Evolutionary conservation across 768 basidiomycete genomes (phyloP).

Genomic region (Macrocybe gigantea): DNA sequence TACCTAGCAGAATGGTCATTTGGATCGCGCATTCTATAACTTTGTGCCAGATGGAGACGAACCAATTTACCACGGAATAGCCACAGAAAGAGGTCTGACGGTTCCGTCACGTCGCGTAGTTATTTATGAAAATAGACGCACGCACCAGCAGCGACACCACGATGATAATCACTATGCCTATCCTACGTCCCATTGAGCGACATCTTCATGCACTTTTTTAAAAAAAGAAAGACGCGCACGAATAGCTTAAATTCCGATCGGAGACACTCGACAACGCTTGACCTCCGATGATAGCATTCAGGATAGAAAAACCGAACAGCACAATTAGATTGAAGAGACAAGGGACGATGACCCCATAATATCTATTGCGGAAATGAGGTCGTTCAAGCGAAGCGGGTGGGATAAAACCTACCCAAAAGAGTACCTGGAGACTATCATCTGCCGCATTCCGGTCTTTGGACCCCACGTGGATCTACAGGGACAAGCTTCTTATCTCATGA

Average conservation of each 20-base stretch:
- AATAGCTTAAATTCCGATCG: constrained; percentile 35
- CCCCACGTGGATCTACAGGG: constrained; percentile 58
- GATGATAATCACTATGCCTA: constrained; percentile 79
- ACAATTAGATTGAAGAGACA: constrained; percentile 58
- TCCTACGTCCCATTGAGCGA: constrained; percentile 27
- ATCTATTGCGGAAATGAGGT: constrained; percentile 28
- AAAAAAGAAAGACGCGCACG: constrained; percentile 19
- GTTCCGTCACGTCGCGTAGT: too few species aligned
- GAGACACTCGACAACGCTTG: constrained; percentile 39
- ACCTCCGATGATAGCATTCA: constrained; percentile 71
- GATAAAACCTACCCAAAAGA: constrained; percentile 26
- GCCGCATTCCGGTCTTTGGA: constrained; percentile 78
- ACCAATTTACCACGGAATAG: constrained; percentile 42
- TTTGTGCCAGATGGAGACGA: neutral
- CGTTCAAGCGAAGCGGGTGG: neutral
- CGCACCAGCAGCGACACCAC: constrained; percentile 53
- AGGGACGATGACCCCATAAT: constrained; percentile 56
- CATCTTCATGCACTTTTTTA: neutral
- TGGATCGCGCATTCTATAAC: neutral
- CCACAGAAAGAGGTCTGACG: constrained; percentile 46
- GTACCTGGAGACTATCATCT: constrained; percentile 67
- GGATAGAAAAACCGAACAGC: constrained; percentile 64
- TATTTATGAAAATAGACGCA: too few species aligned
- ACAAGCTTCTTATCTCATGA: too few species aligned
- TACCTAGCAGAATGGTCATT: constrained; percentile 34